Conservation (phyloP, 192 early-diverging fungal genomes). For the Coemansia sp. region DNA sequence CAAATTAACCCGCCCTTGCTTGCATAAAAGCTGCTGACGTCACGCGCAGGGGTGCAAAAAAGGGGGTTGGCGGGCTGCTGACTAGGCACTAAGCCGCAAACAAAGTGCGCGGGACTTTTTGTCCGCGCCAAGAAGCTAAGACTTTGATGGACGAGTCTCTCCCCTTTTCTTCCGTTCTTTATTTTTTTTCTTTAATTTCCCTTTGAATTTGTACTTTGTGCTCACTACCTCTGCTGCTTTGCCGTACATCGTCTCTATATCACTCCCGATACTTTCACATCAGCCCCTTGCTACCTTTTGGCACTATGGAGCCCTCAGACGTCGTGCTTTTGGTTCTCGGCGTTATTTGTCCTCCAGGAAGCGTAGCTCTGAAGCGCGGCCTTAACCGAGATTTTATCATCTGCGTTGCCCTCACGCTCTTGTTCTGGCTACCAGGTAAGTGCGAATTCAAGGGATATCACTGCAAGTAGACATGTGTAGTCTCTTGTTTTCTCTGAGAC, state of each 20-base stretch:
- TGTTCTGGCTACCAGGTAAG: conserved; percentile 72
- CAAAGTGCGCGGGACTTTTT: not conserved
- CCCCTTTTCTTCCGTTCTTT: not conserved
- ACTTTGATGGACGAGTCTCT: not conserved
- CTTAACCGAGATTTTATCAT: conserved; percentile 67
- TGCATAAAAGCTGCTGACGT: not conserved
- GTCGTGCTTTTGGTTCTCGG: conserved; percentile 47
- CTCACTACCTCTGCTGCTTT: not conserved
- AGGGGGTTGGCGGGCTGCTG: not conserved
- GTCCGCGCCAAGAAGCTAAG: not conserved
- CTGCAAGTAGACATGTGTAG: not conserved
- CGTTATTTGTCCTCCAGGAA: conserved; percentile 64
- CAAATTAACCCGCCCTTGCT: not conserved
- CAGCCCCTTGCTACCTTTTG: not conserved
- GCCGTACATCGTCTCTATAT: not conserved
- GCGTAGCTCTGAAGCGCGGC: conserved; percentile 67
- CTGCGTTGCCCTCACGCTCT: conserved; percentile 68
- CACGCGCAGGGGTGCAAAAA: not conserved
- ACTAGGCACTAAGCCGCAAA: not conserved
- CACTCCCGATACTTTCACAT: not conserved
- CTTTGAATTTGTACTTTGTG: conserved; percentile 1
- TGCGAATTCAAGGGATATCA: not conserved
- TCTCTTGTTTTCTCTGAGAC: not conserved
- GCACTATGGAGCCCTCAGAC: conserved; percentile 50
- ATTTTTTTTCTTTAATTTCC: conserved; percentile 11